Conservation (phyloP, 352 stramenopile species). For the Globisporangium sylvaticum region DNA sequence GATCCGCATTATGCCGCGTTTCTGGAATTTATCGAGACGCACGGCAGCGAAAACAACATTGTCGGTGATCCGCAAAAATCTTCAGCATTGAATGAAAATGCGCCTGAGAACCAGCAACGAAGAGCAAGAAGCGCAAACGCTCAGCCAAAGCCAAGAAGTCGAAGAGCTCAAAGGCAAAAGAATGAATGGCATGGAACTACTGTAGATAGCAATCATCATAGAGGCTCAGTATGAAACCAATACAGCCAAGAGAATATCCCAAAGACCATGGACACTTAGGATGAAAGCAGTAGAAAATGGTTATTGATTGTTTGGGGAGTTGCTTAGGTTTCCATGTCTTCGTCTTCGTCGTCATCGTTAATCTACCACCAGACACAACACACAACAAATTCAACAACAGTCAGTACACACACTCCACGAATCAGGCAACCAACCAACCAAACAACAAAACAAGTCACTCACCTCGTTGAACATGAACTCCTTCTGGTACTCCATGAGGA, state of each 20-base stretch:
- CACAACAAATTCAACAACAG: background rate
- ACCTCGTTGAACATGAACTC: conserved; percentile 99
- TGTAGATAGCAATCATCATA: no score
- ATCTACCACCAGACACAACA: conserved; percentile 19
- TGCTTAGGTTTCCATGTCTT: conserved; percentile 39
- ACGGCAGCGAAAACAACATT: background rate
- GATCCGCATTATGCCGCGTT: conserved; percentile 20
- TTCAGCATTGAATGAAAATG: background rate
- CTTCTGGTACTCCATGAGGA: conserved; percentile 99
- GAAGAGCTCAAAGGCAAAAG: background rate
- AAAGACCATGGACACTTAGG: no score
- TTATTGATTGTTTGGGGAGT: background rate
- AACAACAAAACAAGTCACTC: conserved; percentile 1
- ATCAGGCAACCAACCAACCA: no score
- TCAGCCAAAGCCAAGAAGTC: background rate
- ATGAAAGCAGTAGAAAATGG: background rate
- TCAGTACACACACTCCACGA: no score
- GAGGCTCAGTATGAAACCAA: no score
- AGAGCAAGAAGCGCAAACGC: background rate
- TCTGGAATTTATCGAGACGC: conserved; percentile 3
- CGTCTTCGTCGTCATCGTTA: conserved; percentile 36
- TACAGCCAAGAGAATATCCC: no score
- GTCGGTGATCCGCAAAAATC: background rate
- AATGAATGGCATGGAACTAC: no score
- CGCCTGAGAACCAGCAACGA: background rate